Conservation (phyloP, 2,329 filamentous ascomycete genomes). For the Trichoderma simmonsii region DNA sequence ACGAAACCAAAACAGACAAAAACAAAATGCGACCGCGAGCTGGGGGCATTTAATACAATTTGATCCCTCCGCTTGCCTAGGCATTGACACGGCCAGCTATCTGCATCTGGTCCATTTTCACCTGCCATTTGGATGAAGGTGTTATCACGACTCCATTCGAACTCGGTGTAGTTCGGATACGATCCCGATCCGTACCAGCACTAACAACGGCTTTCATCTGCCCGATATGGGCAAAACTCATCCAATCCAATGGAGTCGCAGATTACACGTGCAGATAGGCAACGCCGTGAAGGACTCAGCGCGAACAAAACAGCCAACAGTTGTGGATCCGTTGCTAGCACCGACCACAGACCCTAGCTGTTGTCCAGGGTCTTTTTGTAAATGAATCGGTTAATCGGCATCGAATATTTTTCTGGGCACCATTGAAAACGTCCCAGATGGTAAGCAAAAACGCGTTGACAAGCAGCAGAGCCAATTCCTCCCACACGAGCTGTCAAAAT, state of each 20-base stretch:
- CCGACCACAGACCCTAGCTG: not conserved
- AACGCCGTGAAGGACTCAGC: not conserved
- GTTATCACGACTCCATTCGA: not conserved
- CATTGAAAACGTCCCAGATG: not conserved
- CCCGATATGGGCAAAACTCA: not conserved
- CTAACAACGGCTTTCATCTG: not conserved
- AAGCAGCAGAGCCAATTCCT: not conserved
- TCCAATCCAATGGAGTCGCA: not conserved
- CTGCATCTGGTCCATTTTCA: not conserved
- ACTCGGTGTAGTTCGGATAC: not conserved
- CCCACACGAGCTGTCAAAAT: not conserved
- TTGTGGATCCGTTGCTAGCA: not conserved
- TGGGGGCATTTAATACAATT: not conserved
- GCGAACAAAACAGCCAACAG: not conserved
- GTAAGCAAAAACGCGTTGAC: not conserved
- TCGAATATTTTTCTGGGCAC: not conserved
- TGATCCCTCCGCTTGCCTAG: not conserved
- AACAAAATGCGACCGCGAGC: not conserved
- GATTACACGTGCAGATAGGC: not conserved
- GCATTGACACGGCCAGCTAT: not conserved
- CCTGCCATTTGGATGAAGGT: not conserved
- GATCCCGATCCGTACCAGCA: not conserved
- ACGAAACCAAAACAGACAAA: not conserved
- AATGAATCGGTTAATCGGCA: constrained; percentile 7
- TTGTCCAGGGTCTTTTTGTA: not conserved